These are phyloP conservation scores for Chloroidium sp. DNA, from an alignment of 163 green algal genomes.

Conservation along the genomic window DNA sequence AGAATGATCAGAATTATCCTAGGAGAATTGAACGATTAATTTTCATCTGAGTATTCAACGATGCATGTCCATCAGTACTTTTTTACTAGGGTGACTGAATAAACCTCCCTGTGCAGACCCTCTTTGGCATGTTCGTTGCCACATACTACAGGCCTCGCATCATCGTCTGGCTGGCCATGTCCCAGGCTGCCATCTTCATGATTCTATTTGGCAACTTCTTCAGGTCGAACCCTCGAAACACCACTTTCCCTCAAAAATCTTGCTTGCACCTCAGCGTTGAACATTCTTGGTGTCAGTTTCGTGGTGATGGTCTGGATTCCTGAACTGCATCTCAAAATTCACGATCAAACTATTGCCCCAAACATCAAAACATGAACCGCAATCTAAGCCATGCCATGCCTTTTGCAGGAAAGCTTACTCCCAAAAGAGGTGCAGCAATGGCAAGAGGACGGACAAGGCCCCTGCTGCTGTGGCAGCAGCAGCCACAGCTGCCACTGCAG, in stretches of 20 bases:
- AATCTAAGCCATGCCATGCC: no score
- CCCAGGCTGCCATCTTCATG: conserved; percentile 12
- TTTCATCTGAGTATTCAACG: not conserved
- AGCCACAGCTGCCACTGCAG: no score
- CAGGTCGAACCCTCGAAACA: not conserved
- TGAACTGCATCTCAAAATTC: no score
- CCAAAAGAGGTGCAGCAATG: no score
- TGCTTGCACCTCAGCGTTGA: no score
- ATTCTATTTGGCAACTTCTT: conserved; percentile 16
- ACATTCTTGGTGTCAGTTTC: no score
- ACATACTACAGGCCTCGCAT: conserved; percentile 14
- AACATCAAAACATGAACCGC: no score
- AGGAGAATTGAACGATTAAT: not conserved
- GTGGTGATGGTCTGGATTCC: no score
- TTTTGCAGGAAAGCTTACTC: no score
- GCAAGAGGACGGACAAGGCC: no score
- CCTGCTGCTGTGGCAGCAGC: no score
- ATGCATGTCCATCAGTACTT: not conserved
- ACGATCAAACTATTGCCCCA: no score
- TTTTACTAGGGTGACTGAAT: not conserved
- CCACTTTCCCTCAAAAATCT: not conserved
- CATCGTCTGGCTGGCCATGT: conserved; percentile 6
- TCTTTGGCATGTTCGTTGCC: conserved; percentile 5
- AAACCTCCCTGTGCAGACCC: not conserved
- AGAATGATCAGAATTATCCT: not conserved